Conservation (phyloP, 2,329 filamentous ascomycete genomes). For the Cordyceps tenuipes region DNA sequence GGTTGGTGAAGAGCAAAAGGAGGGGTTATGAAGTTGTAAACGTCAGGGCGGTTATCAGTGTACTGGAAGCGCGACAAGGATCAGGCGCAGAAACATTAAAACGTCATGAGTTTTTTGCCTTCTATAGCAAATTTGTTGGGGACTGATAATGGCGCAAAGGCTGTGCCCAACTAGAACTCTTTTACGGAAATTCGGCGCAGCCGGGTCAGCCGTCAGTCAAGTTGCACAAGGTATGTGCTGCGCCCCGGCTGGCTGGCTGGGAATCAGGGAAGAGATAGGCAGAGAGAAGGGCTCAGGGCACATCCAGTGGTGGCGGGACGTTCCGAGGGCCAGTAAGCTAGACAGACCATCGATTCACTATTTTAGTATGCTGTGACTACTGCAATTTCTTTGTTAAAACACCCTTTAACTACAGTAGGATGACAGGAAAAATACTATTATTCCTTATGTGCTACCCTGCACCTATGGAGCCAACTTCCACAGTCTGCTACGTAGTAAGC, state of each 20-base stretch:
- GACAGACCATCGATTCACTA: no score
- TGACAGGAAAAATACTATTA: no score
- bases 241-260: neutral
- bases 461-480: no score
- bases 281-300: neutral
- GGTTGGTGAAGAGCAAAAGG: neutral
- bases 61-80: neutral
- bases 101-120: neutral
- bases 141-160: neutral
- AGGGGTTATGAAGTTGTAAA: neutral
- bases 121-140: neutral
- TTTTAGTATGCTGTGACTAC: no score
- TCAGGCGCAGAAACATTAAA: neutral
- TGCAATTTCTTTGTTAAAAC: no score
- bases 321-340: neutral
- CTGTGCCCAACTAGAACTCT: neutral
- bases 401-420: no score
- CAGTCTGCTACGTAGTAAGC: no score
- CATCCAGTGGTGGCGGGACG: conserved; percentile 1
- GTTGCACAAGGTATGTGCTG: neutral
- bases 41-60: neutral
- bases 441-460: no score
- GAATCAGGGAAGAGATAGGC: no score
- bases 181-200: neutral
- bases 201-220: conserved; percentile 1